phyloP scores from a whole-genome alignment of 257 asterid genomes.

The Lithospermum erythrorhizon region DNA sequence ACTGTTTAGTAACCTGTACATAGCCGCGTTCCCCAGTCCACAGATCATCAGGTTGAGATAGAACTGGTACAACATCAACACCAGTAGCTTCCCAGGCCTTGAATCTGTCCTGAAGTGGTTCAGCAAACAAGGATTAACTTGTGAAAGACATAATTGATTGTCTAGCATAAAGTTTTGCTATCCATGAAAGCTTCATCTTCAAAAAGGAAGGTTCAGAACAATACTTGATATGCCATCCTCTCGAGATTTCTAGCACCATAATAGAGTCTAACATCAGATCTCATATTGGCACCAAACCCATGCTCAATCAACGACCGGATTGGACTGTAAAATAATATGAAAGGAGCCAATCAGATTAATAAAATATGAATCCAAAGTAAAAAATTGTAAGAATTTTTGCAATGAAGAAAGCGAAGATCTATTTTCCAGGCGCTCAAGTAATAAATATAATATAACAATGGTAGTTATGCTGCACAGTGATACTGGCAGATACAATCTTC shows the following conservation, averaged over 20 bases:
- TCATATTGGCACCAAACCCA: conserved; percentile 57
- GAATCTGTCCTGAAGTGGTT: conserved; percentile 55
- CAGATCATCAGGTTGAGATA: conserved; percentile 69
- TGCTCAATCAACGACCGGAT: conserved; percentile 81
- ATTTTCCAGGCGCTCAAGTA: neutral
- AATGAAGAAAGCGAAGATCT: neutral
- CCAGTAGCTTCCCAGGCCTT: conserved; percentile 73
- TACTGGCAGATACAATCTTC: neutral
- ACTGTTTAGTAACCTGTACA: conserved; percentile 52
- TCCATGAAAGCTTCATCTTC: neutral
- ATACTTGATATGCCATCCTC: conserved; percentile 84
- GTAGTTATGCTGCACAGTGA: neutral
- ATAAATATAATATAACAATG: neutral
- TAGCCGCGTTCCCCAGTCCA: conserved; percentile 77
- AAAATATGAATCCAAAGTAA: neutral
- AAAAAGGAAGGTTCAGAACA: conserved; percentile 14
- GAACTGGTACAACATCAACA: conserved; percentile 60
- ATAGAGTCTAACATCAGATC: conserved; percentile 82
- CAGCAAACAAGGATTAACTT: neutral
- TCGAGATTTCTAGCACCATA: conserved; percentile 81
- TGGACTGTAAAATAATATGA: conserved; percentile 43
- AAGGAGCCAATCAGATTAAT: neutral
- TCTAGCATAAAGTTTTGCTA: conserved; percentile 3
- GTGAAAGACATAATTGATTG: neutral
- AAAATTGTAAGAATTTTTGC: neutral